A percentile compares a stretch with the other conserved stretches of the same genome.
These are phyloP conservation scores for Porcisia hertigi DNA, from an alignment of 208 protist species.

Conservation along the genomic window DNA sequence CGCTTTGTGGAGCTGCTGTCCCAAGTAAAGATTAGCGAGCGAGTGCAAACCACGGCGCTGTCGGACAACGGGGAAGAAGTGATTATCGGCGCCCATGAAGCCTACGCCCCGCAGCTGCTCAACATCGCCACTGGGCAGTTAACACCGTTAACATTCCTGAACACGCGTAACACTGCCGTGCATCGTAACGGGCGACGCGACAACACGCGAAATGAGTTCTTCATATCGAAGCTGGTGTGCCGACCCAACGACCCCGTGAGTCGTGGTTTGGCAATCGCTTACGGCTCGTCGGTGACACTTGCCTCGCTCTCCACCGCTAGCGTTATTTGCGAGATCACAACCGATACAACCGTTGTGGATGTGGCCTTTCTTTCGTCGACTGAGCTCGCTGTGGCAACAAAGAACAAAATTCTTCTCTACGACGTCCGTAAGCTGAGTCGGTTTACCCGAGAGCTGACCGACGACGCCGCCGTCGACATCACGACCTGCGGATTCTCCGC, in stretches of 20 bases:
- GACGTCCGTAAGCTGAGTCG: slow-evolving; percentile 76
- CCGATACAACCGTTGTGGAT: slow-evolving; percentile 53
- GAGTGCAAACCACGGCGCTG: slow-evolving; percentile 62
- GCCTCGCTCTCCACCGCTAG: slow-evolving; percentile 73
- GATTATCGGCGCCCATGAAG: slow-evolving; percentile 58
- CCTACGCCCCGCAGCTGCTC: slow-evolving; percentile 62
- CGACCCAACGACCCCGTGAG: slow-evolving; percentile 20
- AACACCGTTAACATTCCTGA: slow-evolving; percentile 66
- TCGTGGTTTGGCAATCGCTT: slow-evolving; percentile 48
- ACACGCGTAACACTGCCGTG: slow-evolving; percentile 58
- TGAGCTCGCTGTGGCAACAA: slow-evolving; percentile 66
- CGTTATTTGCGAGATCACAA: slow-evolving; percentile 50
- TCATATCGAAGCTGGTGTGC: slow-evolving; percentile 46
- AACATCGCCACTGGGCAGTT: slow-evolving; percentile 65
- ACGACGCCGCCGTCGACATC: slow-evolving; percentile 68
- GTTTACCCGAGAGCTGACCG: slow-evolving; percentile 53
- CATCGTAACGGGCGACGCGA: slow-evolving; percentile 70
- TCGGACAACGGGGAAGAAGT: slow-evolving; percentile 70
- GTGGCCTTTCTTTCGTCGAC: slow-evolving; percentile 52
- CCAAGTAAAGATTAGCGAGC: slow-evolving; percentile 53
- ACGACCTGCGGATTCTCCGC: slow-evolving; percentile 51
- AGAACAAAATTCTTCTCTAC: slow-evolving; percentile 68
- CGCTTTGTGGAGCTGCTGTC: slow-evolving; percentile 79
- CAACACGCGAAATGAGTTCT: slow-evolving; percentile 63
- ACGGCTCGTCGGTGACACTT: slow-evolving; percentile 60